phyloP scores from a whole-genome alignment of 495 filamentous ascomycete genomes.

The Annulohypoxylon nitens region DNA sequence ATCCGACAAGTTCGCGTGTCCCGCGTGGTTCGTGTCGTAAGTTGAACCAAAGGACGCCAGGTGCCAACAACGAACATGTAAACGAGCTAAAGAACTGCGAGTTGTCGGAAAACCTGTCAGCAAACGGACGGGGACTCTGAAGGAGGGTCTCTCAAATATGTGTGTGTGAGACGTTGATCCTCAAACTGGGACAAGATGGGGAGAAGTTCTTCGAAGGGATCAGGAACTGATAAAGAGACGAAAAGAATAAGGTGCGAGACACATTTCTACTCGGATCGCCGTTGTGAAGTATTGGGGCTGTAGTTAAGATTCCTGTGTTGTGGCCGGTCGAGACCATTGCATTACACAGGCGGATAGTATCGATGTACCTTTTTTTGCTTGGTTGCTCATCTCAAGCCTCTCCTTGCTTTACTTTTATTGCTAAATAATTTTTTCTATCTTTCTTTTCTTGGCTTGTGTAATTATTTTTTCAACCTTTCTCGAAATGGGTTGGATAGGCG shows the following conservation, averaged over 20 bases:
- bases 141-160: conserved; percentile 40
- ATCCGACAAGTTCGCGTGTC: conserved; percentile 54
- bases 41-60: conserved; percentile 45
- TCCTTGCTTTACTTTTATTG: conserved; percentile 47
- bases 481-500: conserved; percentile 25
- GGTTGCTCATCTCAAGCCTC: conserved; percentile 48
- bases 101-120: conserved; percentile 48
- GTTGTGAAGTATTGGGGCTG: conserved; percentile 48
- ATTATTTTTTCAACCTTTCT: conserved; percentile 9
- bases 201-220: conserved; percentile 49
- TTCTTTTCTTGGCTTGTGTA: conserved; percentile 30
- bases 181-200: conserved; percentile 48
- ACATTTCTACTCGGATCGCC: conserved; percentile 47
- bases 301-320: conserved; percentile 48
- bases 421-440: conserved; percentile 28
- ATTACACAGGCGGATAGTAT: conserved; percentile 50
- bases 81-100: conserved; percentile 45
- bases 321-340: conserved; percentile 50
- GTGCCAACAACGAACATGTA: conserved; percentile 44
- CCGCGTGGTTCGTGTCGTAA: conserved; percentile 49
- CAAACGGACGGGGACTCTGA: conserved; percentile 43
- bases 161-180: conserved; percentile 54
- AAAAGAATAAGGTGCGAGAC: conserved; percentile 48
- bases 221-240: conserved; percentile 48
- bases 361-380: conserved; percentile 52